These are phyloP conservation scores for Microcos paniculata DNA, from an alignment of 345 rosid genomes.

Conservation along the genomic window DNA sequence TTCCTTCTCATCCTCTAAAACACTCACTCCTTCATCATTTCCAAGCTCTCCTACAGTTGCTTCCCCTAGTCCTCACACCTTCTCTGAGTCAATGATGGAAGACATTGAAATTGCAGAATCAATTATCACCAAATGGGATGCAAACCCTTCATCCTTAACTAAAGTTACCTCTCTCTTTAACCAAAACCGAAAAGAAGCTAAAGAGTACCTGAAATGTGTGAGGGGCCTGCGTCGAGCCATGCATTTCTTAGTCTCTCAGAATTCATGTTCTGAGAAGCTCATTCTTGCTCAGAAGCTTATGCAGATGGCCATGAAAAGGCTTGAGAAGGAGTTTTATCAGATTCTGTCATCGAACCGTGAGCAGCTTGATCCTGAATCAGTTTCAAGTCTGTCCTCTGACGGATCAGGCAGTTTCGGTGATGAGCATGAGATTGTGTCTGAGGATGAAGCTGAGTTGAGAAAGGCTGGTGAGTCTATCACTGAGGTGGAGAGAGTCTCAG, in stretches of 20 bases:
- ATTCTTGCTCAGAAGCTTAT: slow-evolving; percentile 56
- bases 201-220: slow-evolving; percentile 41
- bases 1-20: neutral
- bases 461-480: slow-evolving; percentile 35
- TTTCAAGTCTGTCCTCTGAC: slow-evolving; percentile 49
- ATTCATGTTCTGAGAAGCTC: slow-evolving; percentile 45
- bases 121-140: slow-evolving; percentile 64
- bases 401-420: slow-evolving; percentile 34
- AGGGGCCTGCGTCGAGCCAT: slow-evolving; percentile 50
- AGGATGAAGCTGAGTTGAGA: slow-evolving; percentile 36
- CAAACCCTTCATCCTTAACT: slow-evolving; percentile 33
- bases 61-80: slow-evolving; percentile 20
- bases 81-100: slow-evolving; percentile 46
- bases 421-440: slow-evolving; percentile 17
- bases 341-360: slow-evolving; percentile 40
- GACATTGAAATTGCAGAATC: slow-evolving; percentile 43
- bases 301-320: slow-evolving; percentile 70
- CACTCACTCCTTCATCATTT: slow-evolving; percentile 24
- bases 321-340: slow-evolving; percentile 54
- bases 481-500: slow-evolving; percentile 39
- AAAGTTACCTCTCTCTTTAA: slow-evolving; percentile 37
- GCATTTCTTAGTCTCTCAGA: slow-evolving; percentile 46
- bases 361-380: slow-evolving; percentile 51
- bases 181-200: slow-evolving; percentile 47
- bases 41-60: slow-evolving; percentile 27